Base-by-base conservation (phyloP, 108 stramenopile genomes). In the Heterococcus sp. region DNA sequence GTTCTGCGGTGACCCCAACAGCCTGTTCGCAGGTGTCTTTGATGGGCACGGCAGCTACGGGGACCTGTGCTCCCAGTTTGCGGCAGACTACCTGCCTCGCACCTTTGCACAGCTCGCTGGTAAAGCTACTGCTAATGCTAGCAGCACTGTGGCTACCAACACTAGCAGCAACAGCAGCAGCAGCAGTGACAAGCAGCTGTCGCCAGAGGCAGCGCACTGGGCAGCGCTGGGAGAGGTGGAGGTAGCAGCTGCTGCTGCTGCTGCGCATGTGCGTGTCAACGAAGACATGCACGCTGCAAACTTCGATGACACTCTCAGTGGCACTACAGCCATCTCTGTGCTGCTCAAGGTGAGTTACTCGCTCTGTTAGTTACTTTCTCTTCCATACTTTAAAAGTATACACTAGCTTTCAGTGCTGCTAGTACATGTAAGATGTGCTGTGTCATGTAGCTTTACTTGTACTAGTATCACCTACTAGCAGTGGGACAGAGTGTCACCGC, bases 241-340 rank as follows among this genome's bases (percentile, higher is more conserved):
- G 0, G 65, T 67, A 21, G 63, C 64, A 58, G 38, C 58, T 3
- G 77, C 77, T 29, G 71, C 30, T 58, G 65, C 32, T 5, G 37
- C 14, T 21, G 77, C 77, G 39, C 77, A 78, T 37, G 40, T 71
- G 2, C 34, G 28, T 29, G 71, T 70, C 4, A 80, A 80, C 71
- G 34, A 29, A 3, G 58, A 72, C 46, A 5, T 80, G 21, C 78
- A 72, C 37, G 46, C 28, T 14, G 64, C 71, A 14, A 5, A 37
- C 78, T 87, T 98, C 40, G 94, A 96, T 28, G 96, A 96, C 83
- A 90, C 82, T 4, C 76, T 97, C 67, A 89, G 90, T 74, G 96
- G 96, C 4, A 95, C 95, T 0, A 95, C 96, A 1, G 92, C 93
- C 21, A 93, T 92, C 21, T 71, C 88, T 3, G 91, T 91, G 30